A percentile compares a stretch with the other conserved stretches of the same genome.
Conservation (phyloP, 371 early-diverging fungal genomes). For the Basidiobolus heterosporus region DNA sequence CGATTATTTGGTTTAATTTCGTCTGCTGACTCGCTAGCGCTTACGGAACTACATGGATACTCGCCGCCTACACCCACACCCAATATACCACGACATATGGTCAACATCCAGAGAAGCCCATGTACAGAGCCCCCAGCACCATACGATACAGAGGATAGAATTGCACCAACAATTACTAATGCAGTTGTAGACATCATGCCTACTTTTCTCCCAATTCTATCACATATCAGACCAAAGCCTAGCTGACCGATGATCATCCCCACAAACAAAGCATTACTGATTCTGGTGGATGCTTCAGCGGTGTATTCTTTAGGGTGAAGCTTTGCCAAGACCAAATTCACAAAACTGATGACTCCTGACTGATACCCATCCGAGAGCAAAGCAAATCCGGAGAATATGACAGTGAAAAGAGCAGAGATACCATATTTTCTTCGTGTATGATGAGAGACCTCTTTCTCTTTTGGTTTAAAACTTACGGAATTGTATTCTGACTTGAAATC, state of each 20-base stretch:
- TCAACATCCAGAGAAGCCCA: constrained; percentile 40
- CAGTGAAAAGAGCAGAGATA: constrained; percentile 13
- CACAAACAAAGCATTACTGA: constrained; percentile 18
- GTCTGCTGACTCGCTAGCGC: constrained; percentile 40
- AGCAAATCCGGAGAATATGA: constrained; percentile 19
- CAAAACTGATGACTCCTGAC: constrained; percentile 17
- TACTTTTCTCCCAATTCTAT: constrained; percentile 30
- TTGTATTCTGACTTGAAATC: too few relatives aligned
- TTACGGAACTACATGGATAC: constrained; percentile 37
- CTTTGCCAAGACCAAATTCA: constrained; percentile 15
- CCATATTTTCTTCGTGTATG: constrained; percentile 1
- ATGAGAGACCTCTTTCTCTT: too few relatives aligned
- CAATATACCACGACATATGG: constrained; percentile 33
- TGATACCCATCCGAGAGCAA: constrained; percentile 20
- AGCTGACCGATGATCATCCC: constrained; percentile 18
- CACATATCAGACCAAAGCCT: constrained; percentile 26
- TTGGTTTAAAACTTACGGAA: too few relatives aligned
- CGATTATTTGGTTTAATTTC: constrained; percentile 29
- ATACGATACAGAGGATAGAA: constrained; percentile 20
- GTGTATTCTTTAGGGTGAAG: constrained; percentile 13
- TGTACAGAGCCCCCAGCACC: constrained; percentile 12
- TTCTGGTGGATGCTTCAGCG: constrained; percentile 14
- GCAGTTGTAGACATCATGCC: constrained; percentile 27
- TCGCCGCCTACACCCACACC: constrained; percentile 33
- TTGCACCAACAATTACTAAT: constrained; percentile 28